Evolutionary conservation across 78 protist genomes (phyloP), one percentile per base, ranked within the genome.

Genomic region (Guillardia theta): DNA sequence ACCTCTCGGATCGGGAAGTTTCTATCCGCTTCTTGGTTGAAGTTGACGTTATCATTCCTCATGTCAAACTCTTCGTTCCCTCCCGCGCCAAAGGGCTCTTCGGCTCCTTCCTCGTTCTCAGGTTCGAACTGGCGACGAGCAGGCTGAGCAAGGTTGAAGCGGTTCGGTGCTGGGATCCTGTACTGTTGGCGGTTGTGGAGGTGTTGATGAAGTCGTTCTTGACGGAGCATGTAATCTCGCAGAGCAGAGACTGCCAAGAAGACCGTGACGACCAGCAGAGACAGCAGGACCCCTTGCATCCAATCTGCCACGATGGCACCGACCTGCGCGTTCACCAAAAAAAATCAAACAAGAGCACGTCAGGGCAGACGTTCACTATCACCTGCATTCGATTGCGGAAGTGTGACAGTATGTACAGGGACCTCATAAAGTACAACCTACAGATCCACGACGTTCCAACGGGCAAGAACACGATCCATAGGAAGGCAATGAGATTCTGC

Each of bases 261-360:
- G 1, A 70, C 83, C 4, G 83, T 24, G 83, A 70, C 83, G 0
- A 70, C 83, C n/a, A 70, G 83, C 83, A 70, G 33, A 33, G 83
- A 70, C 4, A 70, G 83, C 4, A 70, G 83, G n/a, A 70, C 83
- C 1, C 83, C 83, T 43, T 70, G 83, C 83, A 70, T 70, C 83
- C 83, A 70, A 70, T 70, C 83, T 33, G 83, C 33, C 27, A 70
- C 41, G 21, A 70, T 15, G 41, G 83, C 22, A 10, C 83, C 83
- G 21, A 70, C 10, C 83, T 70, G 83, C 83, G n/a, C 43, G 15
- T 24, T 3, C 27, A 24, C 4, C 70, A 30, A 30, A 58, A 6
- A 24, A 58, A 30, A 50, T 24, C 27, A 9, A 30, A 27, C 39
- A 58, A 30, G 4, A 58, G 70, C 70, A 30, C 70, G 27, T 27